Conservation (phyloP, 306 rosid genomes). For the Cucurbita pepo region DNA sequence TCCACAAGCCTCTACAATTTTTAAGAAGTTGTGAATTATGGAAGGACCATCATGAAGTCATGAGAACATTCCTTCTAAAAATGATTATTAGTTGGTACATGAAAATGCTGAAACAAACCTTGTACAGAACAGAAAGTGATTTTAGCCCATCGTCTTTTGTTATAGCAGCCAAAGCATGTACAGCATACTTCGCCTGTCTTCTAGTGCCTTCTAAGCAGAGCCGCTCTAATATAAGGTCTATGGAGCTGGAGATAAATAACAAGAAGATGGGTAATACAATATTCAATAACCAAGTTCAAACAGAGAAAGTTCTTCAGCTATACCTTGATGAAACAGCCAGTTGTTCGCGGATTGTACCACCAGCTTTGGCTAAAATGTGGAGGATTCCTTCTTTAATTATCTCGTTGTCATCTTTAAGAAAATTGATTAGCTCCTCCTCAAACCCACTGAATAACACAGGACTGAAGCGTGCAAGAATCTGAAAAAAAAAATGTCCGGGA, state of each 20-base stretch:
- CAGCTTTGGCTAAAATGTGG: slow-evolving; percentile 79
- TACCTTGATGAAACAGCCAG: slow-evolving; percentile 70
- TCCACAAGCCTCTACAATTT: slow-evolving; percentile 75
- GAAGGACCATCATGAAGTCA: background rate
- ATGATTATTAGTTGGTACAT: slow-evolving; percentile 6
- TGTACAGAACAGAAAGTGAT: slow-evolving; percentile 87
- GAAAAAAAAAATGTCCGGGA: slow-evolving; percentile 4
- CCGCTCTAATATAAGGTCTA: slow-evolving; percentile 78
- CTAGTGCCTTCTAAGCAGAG: slow-evolving; percentile 86
- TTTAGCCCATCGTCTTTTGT: slow-evolving; percentile 93
- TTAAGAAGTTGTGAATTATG: slow-evolving; percentile 15
- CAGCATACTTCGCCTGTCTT: slow-evolving; percentile 92
- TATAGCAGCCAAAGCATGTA: slow-evolving; percentile 86
- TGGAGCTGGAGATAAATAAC: slow-evolving; percentile 48
- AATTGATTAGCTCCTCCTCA: slow-evolving; percentile 61
- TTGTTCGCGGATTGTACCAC: slow-evolving; percentile 80
- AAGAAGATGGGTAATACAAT: slow-evolving; percentile 13
- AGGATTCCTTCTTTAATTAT: slow-evolving; percentile 68
- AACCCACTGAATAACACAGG: slow-evolving; percentile 66
- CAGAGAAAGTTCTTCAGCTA: slow-evolving; percentile 2
- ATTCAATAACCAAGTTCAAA: slow-evolving; percentile 5
- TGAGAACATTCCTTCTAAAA: background rate
- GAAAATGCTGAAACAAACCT: slow-evolving; percentile 44
- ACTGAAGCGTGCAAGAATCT: slow-evolving; percentile 86
- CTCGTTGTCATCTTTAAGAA: slow-evolving; percentile 77